phyloP scores from a whole-genome alignment of 1,284 basidiomycete genomes.

The Cryptococcus jaspeensis region DNA sequence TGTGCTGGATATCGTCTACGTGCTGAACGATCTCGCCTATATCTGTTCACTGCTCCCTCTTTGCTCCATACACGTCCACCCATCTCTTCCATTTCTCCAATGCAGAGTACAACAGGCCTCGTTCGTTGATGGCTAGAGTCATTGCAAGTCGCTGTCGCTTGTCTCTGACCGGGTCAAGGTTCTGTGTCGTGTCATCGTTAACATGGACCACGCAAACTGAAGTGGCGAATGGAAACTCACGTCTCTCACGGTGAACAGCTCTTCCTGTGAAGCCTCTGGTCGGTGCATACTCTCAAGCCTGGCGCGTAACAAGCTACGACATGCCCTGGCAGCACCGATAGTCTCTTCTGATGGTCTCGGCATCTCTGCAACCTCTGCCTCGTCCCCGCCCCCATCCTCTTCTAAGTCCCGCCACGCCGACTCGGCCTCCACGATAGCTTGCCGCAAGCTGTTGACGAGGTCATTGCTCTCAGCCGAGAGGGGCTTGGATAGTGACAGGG shows the following conservation, averaged over 20 bases:
- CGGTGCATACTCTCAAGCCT: slow-evolving; percentile 18
- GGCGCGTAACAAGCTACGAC: background rate
- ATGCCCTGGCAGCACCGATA: background rate
- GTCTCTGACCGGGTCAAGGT: slow-evolving; percentile 10
- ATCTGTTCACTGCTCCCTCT: slow-evolving; percentile 35
- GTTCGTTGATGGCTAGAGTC: slow-evolving; percentile 43
- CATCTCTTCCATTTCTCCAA: slow-evolving; percentile 51
- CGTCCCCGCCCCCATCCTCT: too few relatives aligned
- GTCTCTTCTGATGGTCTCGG: too few relatives aligned
- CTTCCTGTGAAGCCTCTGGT: slow-evolving; percentile 14
- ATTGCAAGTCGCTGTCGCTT: slow-evolving; percentile 37
- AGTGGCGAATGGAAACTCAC: slow-evolving; percentile 32
- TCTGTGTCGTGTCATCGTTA: background rate
- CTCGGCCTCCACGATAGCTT: too few relatives aligned
- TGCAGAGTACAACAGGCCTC: slow-evolving; percentile 35
- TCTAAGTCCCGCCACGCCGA: too few relatives aligned
- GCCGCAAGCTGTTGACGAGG: too few relatives aligned
- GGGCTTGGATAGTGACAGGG: background rate
- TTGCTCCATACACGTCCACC: slow-evolving; percentile 55
- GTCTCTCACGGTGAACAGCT: slow-evolving; percentile 33
- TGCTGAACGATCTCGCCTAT: too few relatives aligned
- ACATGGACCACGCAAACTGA: slow-evolving; percentile 12
- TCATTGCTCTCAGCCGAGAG: too few relatives aligned
- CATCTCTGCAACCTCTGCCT: too few relatives aligned
- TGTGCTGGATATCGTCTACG: too few relatives aligned